Conservation (phyloP, 2,329 filamentous ascomycete species). For the Penicillium rolfsii region DNA sequence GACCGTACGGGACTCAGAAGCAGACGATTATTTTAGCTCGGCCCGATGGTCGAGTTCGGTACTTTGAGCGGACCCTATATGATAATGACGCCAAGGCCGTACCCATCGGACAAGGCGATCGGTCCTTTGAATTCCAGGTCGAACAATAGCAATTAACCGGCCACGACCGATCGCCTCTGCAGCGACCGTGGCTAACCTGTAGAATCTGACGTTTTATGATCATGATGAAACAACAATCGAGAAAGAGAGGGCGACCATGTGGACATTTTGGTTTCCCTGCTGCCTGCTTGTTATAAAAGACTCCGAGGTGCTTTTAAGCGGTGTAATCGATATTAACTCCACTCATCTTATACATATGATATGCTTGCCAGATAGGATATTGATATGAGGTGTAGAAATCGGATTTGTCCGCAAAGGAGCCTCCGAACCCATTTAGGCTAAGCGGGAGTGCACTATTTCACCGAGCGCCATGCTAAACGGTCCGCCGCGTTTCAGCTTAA, state of each 20-base stretch:
- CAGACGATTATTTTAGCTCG: constrained; percentile 64
- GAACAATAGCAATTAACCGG: constrained; percentile 21
- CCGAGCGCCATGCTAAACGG: constrained; percentile 14
- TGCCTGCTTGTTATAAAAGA: constrained; percentile 1
- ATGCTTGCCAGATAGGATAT: not conserved
- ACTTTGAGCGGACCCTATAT: constrained; percentile 64
- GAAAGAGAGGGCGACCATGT: not conserved
- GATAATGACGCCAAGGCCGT: constrained; percentile 56
- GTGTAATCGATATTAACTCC: constrained; percentile 6
- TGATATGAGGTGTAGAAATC: constrained; percentile 1
- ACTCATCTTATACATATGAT: not conserved
- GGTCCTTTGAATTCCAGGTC: constrained; percentile 42
- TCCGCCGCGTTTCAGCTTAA: constrained; percentile 30
- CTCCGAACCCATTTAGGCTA: constrained; percentile 16
- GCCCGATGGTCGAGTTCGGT: constrained; percentile 59
- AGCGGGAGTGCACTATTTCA: constrained; percentile 9
- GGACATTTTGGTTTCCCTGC: not conserved
- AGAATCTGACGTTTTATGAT: constrained; percentile 11
- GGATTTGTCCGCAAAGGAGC: constrained; percentile 14
- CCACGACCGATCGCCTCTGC: constrained; percentile 1
- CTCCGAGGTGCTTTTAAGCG: not conserved
- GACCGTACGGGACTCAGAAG: constrained; percentile 66
- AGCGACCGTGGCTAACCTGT: constrained; percentile 6
- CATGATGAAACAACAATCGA: constrained; percentile 2
- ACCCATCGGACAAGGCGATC: constrained; percentile 52